A percentile compares a stretch with the other conserved stretches of the same genome.
Conservation (phyloP, 2,329 filamentous ascomycete species). For the Trichoderma atroviride region DNA sequence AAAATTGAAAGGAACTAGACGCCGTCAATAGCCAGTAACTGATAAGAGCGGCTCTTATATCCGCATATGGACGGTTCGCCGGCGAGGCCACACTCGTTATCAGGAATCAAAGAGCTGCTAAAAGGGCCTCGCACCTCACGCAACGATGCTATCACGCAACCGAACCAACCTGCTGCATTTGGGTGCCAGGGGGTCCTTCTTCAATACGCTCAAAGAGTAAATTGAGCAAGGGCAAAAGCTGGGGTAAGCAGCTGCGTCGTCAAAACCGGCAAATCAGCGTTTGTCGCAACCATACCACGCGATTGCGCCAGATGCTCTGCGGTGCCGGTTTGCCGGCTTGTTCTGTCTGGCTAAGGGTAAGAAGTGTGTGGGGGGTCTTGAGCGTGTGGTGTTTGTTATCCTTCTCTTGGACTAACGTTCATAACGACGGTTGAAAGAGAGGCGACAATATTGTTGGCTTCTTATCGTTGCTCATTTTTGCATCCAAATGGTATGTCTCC, state of each 20-base stretch:
- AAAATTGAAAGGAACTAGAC: background rate
- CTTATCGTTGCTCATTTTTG: background rate
- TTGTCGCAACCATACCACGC: constrained; percentile 4
- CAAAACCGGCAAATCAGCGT: constrained; percentile 1
- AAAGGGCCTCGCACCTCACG: constrained; percentile 14
- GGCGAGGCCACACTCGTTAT: background rate
- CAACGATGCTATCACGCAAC: constrained; percentile 22
- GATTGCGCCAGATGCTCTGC: constrained; percentile 8
- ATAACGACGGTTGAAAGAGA: background rate
- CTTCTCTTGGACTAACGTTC: background rate
- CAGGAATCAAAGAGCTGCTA: background rate
- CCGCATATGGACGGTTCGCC: background rate
- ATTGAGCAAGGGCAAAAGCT: constrained; percentile 16
- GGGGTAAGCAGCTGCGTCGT: constrained; percentile 7
- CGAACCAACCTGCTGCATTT: background rate
- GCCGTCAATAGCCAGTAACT: background rate
- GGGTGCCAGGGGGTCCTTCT: background rate
- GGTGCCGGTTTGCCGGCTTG: constrained; percentile 16
- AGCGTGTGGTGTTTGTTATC: background rate
- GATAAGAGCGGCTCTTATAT: constrained; percentile 7
- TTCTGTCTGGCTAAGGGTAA: background rate
- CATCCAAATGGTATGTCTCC: background rate
- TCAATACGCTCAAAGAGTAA: constrained; percentile 1
- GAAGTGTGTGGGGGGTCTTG: background rate
- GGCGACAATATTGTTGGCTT: background rate